phyloP scores from a whole-genome alignment of 257 asterid genomes.

The Solanum stenotomum region DNA sequence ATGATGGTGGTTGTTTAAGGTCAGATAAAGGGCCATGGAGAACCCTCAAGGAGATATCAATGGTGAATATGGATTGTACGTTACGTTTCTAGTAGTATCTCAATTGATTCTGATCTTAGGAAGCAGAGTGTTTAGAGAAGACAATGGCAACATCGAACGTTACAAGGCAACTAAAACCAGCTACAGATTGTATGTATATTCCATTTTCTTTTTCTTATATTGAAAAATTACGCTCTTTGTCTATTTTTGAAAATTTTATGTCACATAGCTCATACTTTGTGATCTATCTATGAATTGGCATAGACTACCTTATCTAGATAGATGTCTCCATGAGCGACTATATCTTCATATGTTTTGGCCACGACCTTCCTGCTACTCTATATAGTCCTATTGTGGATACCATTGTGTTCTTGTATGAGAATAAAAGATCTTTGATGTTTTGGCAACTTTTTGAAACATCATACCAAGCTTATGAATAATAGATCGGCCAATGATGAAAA shows the following conservation, averaged over 20 bases:
- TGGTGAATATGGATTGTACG: not conserved
- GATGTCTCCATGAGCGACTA: not conserved
- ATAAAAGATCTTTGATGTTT: not conserved
- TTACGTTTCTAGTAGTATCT: not conserved
- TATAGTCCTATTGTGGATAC: not conserved
- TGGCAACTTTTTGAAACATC: not conserved
- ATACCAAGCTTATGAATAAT: not conserved
- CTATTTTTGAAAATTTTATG: not conserved
- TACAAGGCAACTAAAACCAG: not conserved
- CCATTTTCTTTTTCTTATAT: not conserved
- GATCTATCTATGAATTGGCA: not conserved
- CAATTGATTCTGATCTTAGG: not conserved
- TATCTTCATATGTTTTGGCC: not conserved
- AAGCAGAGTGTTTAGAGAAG: not conserved
- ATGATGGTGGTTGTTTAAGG: conserved; percentile 47
- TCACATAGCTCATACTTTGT: not conserved
- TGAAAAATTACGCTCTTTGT: too few relatives aligned
- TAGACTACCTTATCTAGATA: not conserved
- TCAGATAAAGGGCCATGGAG: conserved; percentile 67
- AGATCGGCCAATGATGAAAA: not conserved
- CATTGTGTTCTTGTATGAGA: not conserved
- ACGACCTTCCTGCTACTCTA: not conserved
- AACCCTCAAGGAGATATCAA: not conserved
- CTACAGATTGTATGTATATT: not conserved
- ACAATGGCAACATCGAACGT: not conserved